Conservation (phyloP, 1,284 basidiomycete species). For the Athelia sp. region DNA sequence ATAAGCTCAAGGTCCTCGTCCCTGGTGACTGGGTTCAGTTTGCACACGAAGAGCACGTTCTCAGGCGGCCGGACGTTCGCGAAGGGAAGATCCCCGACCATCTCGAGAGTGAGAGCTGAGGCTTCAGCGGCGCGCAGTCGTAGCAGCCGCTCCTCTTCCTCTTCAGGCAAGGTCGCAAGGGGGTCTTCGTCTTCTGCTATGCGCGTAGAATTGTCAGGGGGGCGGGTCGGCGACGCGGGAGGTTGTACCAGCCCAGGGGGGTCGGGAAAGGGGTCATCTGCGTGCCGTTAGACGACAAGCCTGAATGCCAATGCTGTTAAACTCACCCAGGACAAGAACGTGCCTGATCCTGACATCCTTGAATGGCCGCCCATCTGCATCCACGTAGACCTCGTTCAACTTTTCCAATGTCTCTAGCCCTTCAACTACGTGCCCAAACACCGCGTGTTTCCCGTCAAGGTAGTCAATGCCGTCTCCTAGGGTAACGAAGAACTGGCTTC, state of each 20-base stretch:
- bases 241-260: conserved; percentile 72
- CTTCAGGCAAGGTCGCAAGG: conserved; percentile 70
- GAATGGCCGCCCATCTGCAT: conserved; percentile 84
- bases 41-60: conserved; percentile 98
- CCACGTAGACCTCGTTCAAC: conserved; percentile 87
- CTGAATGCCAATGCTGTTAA: not conserved
- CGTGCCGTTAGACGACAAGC: not conserved
- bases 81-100: conserved; percentile 98
- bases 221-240: conserved; percentile 70
- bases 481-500: conserved; percentile 96
- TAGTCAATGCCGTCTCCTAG: conserved; percentile 89
- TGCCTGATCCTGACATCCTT: conserved; percentile 93
- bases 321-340: conserved; percentile 84
- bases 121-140: conserved; percentile 86
- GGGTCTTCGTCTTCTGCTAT: conserved; percentile 92
- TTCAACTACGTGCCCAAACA: conserved; percentile 94
- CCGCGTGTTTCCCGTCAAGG: conserved; percentile 92
- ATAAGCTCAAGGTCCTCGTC: conserved; percentile 98
- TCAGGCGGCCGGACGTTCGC: conserved; percentile 97
- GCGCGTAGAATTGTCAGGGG: conserved; percentile 81
- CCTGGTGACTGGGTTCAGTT: conserved; percentile 91
- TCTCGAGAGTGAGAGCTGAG: conserved; percentile 94
- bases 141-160: conserved; percentile 75
- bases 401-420: conserved; percentile 91
- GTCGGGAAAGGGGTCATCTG: conserved; percentile 83